These are phyloP conservation scores for Zymoseptoria pseudotritici DNA, from an alignment of 2,329 filamentous ascomycete genomes.

Conservation along the genomic window DNA sequence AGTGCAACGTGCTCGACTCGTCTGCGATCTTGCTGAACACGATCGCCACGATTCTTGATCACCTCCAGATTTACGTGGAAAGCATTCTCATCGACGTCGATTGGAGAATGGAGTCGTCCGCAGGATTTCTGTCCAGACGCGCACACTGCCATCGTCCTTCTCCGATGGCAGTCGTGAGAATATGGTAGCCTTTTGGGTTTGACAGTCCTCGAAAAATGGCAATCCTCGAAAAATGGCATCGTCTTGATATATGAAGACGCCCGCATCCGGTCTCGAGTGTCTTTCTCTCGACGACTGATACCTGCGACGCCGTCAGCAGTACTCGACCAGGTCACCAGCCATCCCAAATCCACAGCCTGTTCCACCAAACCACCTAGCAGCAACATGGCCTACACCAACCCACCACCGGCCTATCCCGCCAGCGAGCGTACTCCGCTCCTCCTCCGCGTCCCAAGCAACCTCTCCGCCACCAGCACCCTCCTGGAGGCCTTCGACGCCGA, in stretches of 20 bases:
- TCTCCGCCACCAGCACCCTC: neutral
- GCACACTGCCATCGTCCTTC: neutral
- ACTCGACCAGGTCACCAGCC: neutral
- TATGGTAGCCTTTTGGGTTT: neutral
- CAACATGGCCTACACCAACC: neutral
- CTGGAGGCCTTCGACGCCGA: neutral
- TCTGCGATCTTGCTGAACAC: neutral
- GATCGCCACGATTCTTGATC: neutral
- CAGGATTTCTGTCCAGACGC: neutral
- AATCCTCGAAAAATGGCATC: neutral
- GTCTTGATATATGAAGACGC: neutral
- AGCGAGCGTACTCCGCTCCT: neutral
- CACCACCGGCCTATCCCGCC: neutral
- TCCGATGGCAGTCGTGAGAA: neutral
- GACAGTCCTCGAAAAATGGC: neutral
- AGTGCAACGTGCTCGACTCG: neutral
- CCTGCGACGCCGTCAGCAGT: neutral
- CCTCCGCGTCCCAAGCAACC: neutral
- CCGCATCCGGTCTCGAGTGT: neutral
- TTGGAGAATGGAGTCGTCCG: neutral
- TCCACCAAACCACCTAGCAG: neutral
- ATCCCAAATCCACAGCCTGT: neutral
- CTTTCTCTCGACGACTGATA: neutral
- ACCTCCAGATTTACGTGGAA: neutral
- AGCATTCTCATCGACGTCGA: neutral